phyloP scores from a whole-genome alignment of 140 eudicot species.

The Anethum foeniculum region DNA sequence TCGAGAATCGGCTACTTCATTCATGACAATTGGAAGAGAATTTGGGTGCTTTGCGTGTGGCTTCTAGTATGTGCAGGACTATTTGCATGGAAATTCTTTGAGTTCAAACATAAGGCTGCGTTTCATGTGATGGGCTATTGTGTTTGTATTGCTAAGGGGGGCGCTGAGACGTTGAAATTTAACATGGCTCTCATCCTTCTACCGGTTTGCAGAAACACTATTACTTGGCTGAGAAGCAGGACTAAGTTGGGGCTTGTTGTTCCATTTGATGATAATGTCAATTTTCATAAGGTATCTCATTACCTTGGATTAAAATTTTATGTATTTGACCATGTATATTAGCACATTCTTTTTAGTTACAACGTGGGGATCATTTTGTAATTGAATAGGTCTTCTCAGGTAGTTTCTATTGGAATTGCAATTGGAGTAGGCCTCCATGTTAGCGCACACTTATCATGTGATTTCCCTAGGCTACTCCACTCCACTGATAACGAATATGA shows the following conservation, averaged over 20 bases:
- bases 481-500: constrained; percentile 31
- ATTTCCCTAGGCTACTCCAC: constrained; percentile 44
- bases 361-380: no score
- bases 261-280: constrained; percentile 42
- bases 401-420: constrained; percentile 25
- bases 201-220: constrained; percentile 37
- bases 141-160: constrained; percentile 32
- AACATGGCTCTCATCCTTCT: constrained; percentile 44
- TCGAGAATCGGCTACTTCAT: constrained; percentile 15
- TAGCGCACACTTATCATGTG: constrained; percentile 27
- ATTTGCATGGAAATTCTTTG: constrained; percentile 30
- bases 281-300: constrained; percentile 30
- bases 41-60: constrained; percentile 31
- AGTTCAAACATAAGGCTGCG: constrained; percentile 30
- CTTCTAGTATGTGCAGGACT: constrained; percentile 16
- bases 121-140: constrained; percentile 38
- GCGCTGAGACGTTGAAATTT: constrained; percentile 38
- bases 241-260: constrained; percentile 22
- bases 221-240: constrained; percentile 36
- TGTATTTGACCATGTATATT: no score
- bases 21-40: constrained; percentile 32
- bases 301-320: neutral
- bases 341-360: no score
- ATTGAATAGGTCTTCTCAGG: constrained; percentile 10
- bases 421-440: constrained; percentile 28